Base-by-base conservation (phyloP, 257 asterid genomes). In the Primulina tabacum region DNA sequence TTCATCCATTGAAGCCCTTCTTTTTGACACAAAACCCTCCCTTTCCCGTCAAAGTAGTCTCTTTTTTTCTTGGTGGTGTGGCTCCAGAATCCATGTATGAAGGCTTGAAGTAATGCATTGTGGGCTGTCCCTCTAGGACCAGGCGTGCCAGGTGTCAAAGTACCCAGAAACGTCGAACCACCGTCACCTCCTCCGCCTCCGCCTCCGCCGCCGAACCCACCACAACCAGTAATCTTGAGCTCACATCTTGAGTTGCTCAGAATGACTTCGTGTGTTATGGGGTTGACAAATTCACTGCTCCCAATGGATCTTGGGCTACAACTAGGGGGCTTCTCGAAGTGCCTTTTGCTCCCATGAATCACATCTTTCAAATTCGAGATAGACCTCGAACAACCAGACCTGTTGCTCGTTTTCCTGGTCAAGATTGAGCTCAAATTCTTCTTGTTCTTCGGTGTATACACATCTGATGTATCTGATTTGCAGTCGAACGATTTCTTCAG, bases 271-370 rank as follows among this genome's bases (percentile, higher is more conserved):
- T 81, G 86, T 3, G 86, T 72, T 16, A 78, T 81, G 70, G 86
- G 86, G 68, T 81, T 78, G 63, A 78, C 75, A 72, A 81, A 78
- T 58, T 81, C 86, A 73, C 79, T 81, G 37, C 86, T 89, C 10
- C 93, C 93, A 20, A 89, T 89, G 76, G 96, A 89, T 73, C 90
- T 85, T 11, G 96, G 96, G 79, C 96, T 86, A 68, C 89, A 83
- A 56, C 81, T 83, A 2, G 88, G 71, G 5, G 92, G 90, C 65
- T 61, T 82, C 1, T 86, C 93, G 26, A 79, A 6, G 56, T 86
- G 89, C 58, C 87, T 69, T 68, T 85, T 85, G 77, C 96, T 85
- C 7, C 96, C 93, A 71, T 89, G 87, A 7, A 89, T 86, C 0
- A 89, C 96, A 64, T 86, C 90, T 63, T 83, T 89, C 64, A 89